phyloP scores from a whole-genome alignment of 805 yeast genomes.

The Pichia nanzhaoensis region DNA sequence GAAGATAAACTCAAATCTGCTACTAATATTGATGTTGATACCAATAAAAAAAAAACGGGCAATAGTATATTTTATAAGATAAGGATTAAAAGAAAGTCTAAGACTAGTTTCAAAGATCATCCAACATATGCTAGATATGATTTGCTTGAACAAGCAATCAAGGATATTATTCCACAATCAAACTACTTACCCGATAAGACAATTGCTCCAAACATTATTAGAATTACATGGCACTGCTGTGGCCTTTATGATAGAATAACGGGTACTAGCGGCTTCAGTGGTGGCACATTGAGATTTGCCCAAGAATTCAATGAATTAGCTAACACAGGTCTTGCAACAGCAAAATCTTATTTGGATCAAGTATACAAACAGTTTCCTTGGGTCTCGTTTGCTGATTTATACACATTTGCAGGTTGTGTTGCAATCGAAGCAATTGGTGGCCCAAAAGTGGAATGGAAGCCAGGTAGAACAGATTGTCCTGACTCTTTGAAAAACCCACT shows the following conservation, averaged over 20 bases:
- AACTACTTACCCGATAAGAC: slow-evolving; percentile 55
- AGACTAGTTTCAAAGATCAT: slow-evolving; percentile 13
- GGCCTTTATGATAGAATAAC: slow-evolving; percentile 66
- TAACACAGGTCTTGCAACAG: slow-evolving; percentile 58
- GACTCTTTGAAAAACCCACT: slow-evolving; percentile 48
- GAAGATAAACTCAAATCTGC: too few relatives aligned
- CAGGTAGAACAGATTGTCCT: slow-evolving; percentile 64
- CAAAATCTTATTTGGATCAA: slow-evolving; percentile 49
- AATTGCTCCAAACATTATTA: slow-evolving; percentile 71
- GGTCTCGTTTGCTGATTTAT: slow-evolving; percentile 74
- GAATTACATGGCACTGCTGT: slow-evolving; percentile 82
- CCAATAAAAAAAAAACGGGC: slow-evolving; percentile 7
- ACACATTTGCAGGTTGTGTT: slow-evolving; percentile 71
- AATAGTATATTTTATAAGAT: slow-evolving; percentile 23
- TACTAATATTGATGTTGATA: too few relatives aligned
- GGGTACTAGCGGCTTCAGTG: slow-evolving; percentile 58
- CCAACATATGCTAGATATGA: slow-evolving; percentile 28
- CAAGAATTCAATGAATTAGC: slow-evolving; percentile 53
- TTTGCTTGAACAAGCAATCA: slow-evolving; percentile 32
- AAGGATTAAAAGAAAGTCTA: slow-evolving; percentile 22
- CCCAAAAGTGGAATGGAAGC: slow-evolving; percentile 73
- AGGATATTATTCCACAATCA: slow-evolving; percentile 27
- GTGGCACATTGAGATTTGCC: slow-evolving; percentile 57
- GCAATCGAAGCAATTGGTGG: slow-evolving; percentile 78
- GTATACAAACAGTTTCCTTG: slow-evolving; percentile 55